A percentile compares a stretch with the other conserved stretches of the same genome.
Evolutionary conservation across 169 alveolate genomes (phyloP).

Genomic region (Cryptosporidium felis): DNA sequence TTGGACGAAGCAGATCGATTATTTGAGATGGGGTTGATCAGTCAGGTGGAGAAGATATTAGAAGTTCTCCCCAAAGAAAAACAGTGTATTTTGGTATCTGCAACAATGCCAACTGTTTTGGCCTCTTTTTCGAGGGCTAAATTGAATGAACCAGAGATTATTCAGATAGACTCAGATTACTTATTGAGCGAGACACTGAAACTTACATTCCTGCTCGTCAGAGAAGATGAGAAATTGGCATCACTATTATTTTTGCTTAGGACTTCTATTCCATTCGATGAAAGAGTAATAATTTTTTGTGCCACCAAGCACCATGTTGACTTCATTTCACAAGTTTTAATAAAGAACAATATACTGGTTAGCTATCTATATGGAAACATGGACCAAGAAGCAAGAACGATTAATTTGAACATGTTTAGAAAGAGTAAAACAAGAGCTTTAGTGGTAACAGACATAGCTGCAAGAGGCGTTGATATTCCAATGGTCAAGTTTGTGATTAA

Average conservation of each 20-base stretch:
- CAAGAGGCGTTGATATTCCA: constrained; percentile 91
- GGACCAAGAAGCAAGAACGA: constrained; percentile 88
- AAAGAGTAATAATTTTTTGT: constrained; percentile 85
- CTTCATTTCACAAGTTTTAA: constrained; percentile 79
- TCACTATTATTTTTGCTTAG: constrained; percentile 83
- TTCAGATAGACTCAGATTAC: constrained; percentile 88
- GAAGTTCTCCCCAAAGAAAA: constrained; percentile 83
- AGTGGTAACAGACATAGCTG: constrained; percentile 88
- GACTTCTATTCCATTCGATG: constrained; percentile 78
- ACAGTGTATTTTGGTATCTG: constrained; percentile 91
- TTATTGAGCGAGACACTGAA: constrained; percentile 84
- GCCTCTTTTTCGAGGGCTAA: constrained; percentile 90
- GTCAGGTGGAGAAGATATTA: constrained; percentile 86
- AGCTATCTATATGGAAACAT: constrained; percentile 87
- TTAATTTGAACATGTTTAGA: constrained; percentile 81
- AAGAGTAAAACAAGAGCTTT: constrained; percentile 78
- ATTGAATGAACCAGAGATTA: constrained; percentile 88
- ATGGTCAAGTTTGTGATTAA: constrained; percentile 85
- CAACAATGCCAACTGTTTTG: constrained; percentile 93
- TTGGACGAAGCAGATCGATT: constrained; percentile 96
- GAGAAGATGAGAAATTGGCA: constrained; percentile 87
- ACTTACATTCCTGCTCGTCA: constrained; percentile 80
- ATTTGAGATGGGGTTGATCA: constrained; percentile 93
- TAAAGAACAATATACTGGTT: constrained; percentile 74
- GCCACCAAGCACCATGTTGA: constrained; percentile 93